Evolutionary conservation across 495 filamentous ascomycete genomes (phyloP).

Genomic region (Annulohypoxylon stygium): DNA sequence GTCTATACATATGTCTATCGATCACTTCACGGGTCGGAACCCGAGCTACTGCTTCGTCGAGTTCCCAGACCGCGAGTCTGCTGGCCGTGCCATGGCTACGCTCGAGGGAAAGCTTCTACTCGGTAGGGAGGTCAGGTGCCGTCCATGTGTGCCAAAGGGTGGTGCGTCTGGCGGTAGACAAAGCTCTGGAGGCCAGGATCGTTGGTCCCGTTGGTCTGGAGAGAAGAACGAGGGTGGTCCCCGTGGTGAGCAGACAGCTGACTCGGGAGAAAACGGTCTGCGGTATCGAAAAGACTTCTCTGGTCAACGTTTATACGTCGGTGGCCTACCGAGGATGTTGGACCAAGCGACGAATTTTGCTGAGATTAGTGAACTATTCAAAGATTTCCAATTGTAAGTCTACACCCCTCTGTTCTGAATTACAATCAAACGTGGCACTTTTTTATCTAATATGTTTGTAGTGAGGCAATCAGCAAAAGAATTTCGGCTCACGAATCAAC

Average conservation of each 20-base stretch:
- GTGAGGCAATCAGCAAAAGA: constrained; percentile 73
- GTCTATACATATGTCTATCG: constrained; percentile 75
- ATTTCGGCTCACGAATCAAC: constrained; percentile 69
- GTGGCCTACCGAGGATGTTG: constrained; percentile 70
- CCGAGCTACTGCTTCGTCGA: constrained; percentile 81
- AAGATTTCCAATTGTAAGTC: constrained; percentile 65
- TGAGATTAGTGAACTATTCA: constrained; percentile 71
- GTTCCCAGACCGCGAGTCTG: constrained; percentile 66
- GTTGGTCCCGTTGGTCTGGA: constrained; percentile 59
- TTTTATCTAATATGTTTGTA: constrained; percentile 41
- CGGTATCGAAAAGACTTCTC: constrained; percentile 40
- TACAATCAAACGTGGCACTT: not conserved
- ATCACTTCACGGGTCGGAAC: constrained; percentile 75
- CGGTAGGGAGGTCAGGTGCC: constrained; percentile 70
- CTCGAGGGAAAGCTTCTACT: constrained; percentile 67
- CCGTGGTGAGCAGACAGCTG: not conserved
- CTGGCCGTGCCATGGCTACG: constrained; percentile 67
- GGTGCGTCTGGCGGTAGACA: constrained; percentile 32
- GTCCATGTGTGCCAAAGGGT: constrained; percentile 67
- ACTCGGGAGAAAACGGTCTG: not conserved
- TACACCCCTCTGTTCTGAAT: not conserved
- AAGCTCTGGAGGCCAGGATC: constrained; percentile 37
- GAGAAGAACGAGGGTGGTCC: constrained; percentile 18
- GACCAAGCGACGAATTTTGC: constrained; percentile 66
- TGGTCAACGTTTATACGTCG: constrained; percentile 71